Percentiles rank a stretch among this genome's conserved stretches.
These are phyloP conservation scores for Verticillium dahliae DNA, from an alignment of 2,329 filamentous ascomycete genomes.

Conservation along the genomic window DNA sequence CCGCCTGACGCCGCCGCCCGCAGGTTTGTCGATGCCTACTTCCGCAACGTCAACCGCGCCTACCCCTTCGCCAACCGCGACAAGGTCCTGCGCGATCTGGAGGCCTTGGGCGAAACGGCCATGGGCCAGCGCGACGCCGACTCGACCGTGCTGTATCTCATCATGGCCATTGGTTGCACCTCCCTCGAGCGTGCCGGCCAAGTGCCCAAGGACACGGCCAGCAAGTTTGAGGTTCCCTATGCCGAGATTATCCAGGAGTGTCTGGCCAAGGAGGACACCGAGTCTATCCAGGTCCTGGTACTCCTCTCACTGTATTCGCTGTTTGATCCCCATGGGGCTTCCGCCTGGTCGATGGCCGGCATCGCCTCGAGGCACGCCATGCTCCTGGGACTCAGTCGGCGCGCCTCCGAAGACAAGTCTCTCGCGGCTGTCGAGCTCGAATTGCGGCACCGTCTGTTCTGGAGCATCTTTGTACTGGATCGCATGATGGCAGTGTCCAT, in stretches of 20 bases:
- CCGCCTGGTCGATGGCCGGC: constrained; percentile 31
- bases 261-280: constrained; percentile 23
- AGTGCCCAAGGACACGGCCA: constrained; percentile 22
- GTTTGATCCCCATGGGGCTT: constrained; percentile 32
- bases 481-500: constrained; percentile 36
- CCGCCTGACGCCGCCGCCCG: constrained; percentile 19
- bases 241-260: constrained; percentile 33
- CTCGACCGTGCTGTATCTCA: constrained; percentile 31
- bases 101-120: constrained; percentile 17
- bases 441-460: constrained; percentile 32
- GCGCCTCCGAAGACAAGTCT: constrained; percentile 19
- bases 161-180: constrained; percentile 39
- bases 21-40: constrained; percentile 35
- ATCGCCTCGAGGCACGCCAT: constrained; percentile 32
- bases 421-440: constrained; percentile 19
- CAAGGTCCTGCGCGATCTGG: constrained; percentile 25
- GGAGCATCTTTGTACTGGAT: constrained; percentile 38
- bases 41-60: constrained; percentile 35
- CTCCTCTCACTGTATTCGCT: constrained; percentile 35
- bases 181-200: constrained; percentile 35
- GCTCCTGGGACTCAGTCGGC: constrained; percentile 27
- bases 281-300: constrained; percentile 33
- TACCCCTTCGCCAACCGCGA: constrained; percentile 36
- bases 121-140: constrained; percentile 18
- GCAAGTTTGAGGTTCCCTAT: constrained; percentile 29